These are phyloP conservation scores for Kuraishia molischiana DNA, from an alignment of 805 yeast genomes.

Conservation along the genomic window DNA sequence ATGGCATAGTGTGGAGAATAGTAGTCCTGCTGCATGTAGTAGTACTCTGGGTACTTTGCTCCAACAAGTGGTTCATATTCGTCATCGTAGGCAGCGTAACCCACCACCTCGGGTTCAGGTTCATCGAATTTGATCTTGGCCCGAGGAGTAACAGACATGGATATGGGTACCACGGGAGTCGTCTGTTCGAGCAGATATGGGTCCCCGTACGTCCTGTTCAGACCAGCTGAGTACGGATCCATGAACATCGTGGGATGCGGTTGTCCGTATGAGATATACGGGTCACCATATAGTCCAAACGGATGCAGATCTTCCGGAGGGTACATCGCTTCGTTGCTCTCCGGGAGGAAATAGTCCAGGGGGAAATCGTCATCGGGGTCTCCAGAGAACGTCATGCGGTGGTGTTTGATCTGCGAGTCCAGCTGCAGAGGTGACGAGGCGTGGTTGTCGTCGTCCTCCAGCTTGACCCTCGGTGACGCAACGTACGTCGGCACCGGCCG, in stretches of 20 bases:
- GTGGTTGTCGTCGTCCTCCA: background rate
- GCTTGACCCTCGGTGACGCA: background rate
- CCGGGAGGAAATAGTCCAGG: constrained; percentile 40
- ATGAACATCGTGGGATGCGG: constrained; percentile 7
- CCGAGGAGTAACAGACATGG: background rate
- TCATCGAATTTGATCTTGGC: background rate
- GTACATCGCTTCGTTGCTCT: constrained; percentile 1
- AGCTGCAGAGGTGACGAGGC: background rate
- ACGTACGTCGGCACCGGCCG: constrained; percentile 4
- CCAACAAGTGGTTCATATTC: background rate
- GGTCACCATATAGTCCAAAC: background rate
- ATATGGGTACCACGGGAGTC: constrained; percentile 17
- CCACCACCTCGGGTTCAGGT: background rate
- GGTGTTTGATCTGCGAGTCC: background rate
- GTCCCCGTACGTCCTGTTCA: constrained; percentile 6
- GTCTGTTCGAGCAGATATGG: constrained; percentile 17
- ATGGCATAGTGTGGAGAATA: background rate
- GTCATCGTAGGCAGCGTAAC: background rate
- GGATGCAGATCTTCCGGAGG: background rate
- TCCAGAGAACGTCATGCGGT: constrained; percentile 4
- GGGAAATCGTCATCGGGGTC: constrained; percentile 61
- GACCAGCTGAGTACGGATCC: constrained; percentile 9
- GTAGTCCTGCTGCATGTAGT: background rate
- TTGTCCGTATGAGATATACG: background rate
- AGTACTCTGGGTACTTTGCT: background rate